A percentile compares a stretch with the other conserved stretches of the same genome.
Evolutionary conservation across 2,329 filamentous ascomycete species (phyloP).

Genomic region (Periconia macrospinosa): DNA sequence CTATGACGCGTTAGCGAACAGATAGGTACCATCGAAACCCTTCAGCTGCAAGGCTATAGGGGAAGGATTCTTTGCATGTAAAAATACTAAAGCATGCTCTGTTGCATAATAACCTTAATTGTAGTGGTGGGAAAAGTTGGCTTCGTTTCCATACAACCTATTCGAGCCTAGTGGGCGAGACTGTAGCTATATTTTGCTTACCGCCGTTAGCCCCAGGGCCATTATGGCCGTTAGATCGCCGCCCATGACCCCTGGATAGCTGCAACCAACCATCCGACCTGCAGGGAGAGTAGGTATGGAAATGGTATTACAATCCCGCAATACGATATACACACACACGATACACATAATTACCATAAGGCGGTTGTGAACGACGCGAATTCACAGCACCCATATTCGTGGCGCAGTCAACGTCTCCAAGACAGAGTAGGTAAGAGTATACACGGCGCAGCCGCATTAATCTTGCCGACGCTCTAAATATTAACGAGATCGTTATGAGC

Average conservation of each 20-base stretch:
- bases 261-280: background rate
- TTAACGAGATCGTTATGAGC: background rate
- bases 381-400: too few species aligned
- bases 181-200: too few species aligned
- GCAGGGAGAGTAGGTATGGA: too few species aligned
- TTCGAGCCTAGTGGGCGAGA: slow-evolving; percentile 8
- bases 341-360: too few species aligned
- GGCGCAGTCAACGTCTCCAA: background rate
- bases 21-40: background rate
- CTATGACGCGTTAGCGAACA: slow-evolving; percentile 5
- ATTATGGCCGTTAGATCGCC: background rate
- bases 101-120: slow-evolving; percentile 15
- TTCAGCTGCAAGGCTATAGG: background rate
- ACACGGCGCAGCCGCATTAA: background rate
- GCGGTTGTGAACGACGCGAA: too few species aligned
- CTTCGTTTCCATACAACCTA: slow-evolving; percentile 11
- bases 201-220: too few species aligned
- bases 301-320: too few species aligned
- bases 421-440: background rate
- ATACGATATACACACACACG: too few species aligned
- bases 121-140: slow-evolving; percentile 1
- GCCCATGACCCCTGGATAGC: background rate
- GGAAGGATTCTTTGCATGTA: slow-evolving; percentile 1
- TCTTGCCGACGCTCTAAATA: background rate
- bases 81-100: background rate